These are phyloP conservation scores for Senna tora DNA, from an alignment of 306 rosid species.

Conservation along the genomic window DNA sequence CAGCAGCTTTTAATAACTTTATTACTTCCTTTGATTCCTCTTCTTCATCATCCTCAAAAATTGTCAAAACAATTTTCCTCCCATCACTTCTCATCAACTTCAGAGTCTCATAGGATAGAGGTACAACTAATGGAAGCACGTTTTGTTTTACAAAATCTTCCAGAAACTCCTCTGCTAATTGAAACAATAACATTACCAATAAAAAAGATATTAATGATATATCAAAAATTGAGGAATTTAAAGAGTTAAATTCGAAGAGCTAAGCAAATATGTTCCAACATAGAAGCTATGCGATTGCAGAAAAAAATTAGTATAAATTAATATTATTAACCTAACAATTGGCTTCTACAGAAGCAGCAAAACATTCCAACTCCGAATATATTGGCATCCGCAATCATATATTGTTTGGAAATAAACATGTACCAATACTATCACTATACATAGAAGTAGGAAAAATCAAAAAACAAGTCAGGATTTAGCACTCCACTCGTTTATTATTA, in stretches of 20 bases:
- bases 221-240: conserved; percentile 22
- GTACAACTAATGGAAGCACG: conserved; percentile 75
- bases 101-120: conserved; percentile 72
- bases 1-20: conserved; percentile 80
- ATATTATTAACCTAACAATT: neutral
- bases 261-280: conserved; percentile 24
- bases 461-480: neutral
- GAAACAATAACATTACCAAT: conserved; percentile 32
- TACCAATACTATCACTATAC: conserved; percentile 11
- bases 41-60: conserved; percentile 77
- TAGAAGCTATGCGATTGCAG: neutral
- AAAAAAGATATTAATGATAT: conserved; percentile 14
- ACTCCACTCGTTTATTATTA: neutral
- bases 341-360: neutral
- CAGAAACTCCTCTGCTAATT: conserved; percentile 67
- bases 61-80: conserved; percentile 79
- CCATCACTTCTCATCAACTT: conserved; percentile 70
- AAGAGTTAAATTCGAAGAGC: conserved; percentile 15
- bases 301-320: neutral
- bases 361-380: neutral
- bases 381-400: conserved; percentile 13
- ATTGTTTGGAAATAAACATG: neutral
- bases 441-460: neutral
- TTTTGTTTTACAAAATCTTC: conserved; percentile 81
- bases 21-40: conserved; percentile 67